These are phyloP conservation scores for Diaporthe citrichinensis DNA, from an alignment of 2,329 filamentous ascomycete species.

Conservation along the genomic window DNA sequence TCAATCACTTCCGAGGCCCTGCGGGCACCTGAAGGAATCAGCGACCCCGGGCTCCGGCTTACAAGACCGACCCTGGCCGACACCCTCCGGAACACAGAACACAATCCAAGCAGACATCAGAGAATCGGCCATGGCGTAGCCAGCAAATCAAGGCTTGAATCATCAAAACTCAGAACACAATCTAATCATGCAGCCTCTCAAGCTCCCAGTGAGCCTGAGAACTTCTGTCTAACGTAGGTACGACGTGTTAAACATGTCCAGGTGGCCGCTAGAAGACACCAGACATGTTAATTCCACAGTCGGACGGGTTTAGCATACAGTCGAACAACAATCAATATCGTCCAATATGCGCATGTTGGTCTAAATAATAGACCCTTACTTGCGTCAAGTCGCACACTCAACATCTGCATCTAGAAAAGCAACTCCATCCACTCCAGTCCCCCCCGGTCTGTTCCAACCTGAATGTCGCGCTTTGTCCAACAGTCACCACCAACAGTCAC, in stretches of 20 bases:
- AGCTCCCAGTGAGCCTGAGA: too few relatives aligned
- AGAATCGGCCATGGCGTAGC: background rate
- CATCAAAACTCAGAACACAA: background rate
- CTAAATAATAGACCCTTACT: background rate
- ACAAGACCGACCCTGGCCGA: conserved; percentile 5
- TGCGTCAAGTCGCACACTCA: background rate
- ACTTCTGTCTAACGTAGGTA: too few relatives aligned
- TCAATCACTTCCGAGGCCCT: background rate
- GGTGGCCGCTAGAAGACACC: background rate
- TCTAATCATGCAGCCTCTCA: background rate
- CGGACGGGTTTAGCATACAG: background rate
- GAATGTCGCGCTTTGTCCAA: too few relatives aligned
- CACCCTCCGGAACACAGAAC: background rate
- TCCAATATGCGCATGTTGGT: background rate
- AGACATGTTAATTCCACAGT: background rate
- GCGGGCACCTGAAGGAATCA: background rate
- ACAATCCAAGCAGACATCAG: background rate
- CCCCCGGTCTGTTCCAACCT: too few relatives aligned
- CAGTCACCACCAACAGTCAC: too few relatives aligned
- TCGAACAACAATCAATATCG: background rate
- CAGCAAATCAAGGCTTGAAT: background rate
- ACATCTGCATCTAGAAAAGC: background rate
- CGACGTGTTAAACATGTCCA: background rate
- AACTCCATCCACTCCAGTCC: background rate
- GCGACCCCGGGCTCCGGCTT: background rate